A percentile compares a stretch with the other conserved stretches of the same genome.
Evolutionary conservation across 768 basidiomycete species (phyloP).

Genomic region (Rickenella mellea): DNA sequence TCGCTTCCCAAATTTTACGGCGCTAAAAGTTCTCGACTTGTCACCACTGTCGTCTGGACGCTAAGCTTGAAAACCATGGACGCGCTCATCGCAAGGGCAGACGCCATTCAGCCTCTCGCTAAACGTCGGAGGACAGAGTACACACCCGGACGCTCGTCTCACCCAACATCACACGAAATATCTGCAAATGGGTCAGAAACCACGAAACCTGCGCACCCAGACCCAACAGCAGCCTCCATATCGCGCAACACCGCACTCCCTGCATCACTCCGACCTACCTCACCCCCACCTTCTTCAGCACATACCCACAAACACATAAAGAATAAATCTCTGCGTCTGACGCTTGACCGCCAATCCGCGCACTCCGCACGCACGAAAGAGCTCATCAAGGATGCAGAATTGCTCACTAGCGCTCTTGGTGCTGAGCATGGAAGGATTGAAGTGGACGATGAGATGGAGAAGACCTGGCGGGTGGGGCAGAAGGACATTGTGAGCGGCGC

Average conservation of each 20-base stretch:
- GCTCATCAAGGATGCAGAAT: conserved; percentile 60
- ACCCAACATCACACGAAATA: no score
- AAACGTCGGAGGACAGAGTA: conserved; percentile 18
- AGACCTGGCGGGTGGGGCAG: conserved; percentile 85
- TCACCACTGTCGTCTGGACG: no score
- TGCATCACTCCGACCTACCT: conserved; percentile 50
- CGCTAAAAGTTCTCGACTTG: no score
- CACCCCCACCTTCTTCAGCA: conserved; percentile 35
- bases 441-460: conserved; percentile 71
- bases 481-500: conserved; percentile 59
- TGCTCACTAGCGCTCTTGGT: conserved; percentile 35
- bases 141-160: conserved; percentile 11
- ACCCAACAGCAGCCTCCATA: conserved; percentile 51
- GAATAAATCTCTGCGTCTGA: conserved; percentile 67
- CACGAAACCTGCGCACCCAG: no score
- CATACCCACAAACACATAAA: conserved; percentile 51
- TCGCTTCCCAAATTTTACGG: no score
- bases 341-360: conserved; percentile 51
- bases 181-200: conserved; percentile 17
- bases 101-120: conserved; percentile 39
- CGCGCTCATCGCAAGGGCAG: conserved; percentile 60
- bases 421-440: conserved; percentile 68
- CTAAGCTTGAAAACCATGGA: no score
- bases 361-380: conserved; percentile 54
- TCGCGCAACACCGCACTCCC: conserved; percentile 52